phyloP scores from a whole-genome alignment of 2,329 filamentous ascomycete species.

The Aspergillus thermomutatus region DNA sequence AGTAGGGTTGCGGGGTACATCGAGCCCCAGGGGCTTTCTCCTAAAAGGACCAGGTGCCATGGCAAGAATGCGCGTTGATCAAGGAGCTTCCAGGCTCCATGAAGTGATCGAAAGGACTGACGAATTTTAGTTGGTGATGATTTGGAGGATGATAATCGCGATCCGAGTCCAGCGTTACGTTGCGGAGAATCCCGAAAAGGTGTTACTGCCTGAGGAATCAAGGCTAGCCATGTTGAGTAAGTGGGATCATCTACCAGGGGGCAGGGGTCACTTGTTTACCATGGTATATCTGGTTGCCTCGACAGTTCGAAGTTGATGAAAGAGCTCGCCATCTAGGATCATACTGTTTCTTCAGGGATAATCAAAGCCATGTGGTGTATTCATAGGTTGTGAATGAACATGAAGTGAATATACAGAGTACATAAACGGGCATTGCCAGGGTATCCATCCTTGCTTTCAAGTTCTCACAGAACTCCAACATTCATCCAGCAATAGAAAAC shows the following conservation, averaged over 20 bases:
- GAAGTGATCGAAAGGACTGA: constrained; percentile 11
- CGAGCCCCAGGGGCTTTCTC: constrained; percentile 32
- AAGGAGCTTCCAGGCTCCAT: constrained; percentile 20
- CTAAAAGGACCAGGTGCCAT: constrained; percentile 30
- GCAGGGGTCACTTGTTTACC: background rate
- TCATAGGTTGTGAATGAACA: background rate
- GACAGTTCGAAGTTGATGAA: background rate
- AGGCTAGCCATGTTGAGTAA: constrained; percentile 9
- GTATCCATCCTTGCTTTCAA: background rate
- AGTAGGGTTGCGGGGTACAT: constrained; percentile 28
- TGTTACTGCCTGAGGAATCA: constrained; percentile 9
- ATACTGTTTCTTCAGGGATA: background rate
- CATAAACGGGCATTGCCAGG: background rate
- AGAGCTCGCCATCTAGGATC: background rate
- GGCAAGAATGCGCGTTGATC: constrained; percentile 8
- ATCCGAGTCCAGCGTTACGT: background rate
- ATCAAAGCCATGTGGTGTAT: background rate
- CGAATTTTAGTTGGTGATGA: background rate
- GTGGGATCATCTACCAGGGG: background rate
- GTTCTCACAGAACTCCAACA: background rate
- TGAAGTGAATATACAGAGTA: background rate
- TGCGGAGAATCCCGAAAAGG: constrained; percentile 2
- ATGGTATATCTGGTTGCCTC: background rate
- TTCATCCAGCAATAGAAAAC: background rate
- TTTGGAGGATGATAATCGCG: background rate